These are phyloP conservation scores for Phytopythium aichiense DNA, from an alignment of 352 stramenopile species.

Conservation along the genomic window DNA sequence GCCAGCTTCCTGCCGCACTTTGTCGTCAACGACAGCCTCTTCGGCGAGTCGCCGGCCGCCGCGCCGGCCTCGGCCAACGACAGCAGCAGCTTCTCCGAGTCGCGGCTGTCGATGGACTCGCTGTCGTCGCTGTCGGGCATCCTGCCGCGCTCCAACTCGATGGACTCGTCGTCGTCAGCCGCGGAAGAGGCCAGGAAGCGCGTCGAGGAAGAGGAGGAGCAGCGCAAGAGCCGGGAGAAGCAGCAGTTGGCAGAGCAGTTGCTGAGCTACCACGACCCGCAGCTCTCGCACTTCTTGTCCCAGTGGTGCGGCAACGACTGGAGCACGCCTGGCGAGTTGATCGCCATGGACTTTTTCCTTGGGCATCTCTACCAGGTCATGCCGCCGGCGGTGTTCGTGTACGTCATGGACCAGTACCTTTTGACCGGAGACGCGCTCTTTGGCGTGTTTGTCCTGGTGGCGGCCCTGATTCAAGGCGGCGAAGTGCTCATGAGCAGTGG, in stretches of 20 bases:
- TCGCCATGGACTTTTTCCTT: constrained; percentile 54
- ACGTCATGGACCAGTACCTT: constrained; percentile 79
- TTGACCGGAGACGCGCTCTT: constrained; percentile 66
- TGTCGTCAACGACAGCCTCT: constrained; percentile 42
- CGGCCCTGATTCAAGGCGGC: constrained; percentile 40
- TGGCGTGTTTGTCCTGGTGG: constrained; percentile 66
- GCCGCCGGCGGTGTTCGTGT: constrained; percentile 49
- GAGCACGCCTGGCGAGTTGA: constrained; percentile 50
- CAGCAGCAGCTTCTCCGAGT: constrained; percentile 30
- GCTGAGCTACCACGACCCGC: constrained; percentile 69
- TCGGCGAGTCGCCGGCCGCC: constrained; percentile 14
- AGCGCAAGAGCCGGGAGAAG: constrained; percentile 32
- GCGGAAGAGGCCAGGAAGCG: constrained; percentile 22
- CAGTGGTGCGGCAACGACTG: constrained; percentile 74
- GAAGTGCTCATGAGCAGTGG: constrained; percentile 26
- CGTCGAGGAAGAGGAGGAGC: constrained; percentile 28
- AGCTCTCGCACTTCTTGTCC: constrained; percentile 56
- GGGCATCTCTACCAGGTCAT: constrained; percentile 68
- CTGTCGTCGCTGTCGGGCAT: constrained; percentile 8
- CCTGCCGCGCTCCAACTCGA: constrained; percentile 25
- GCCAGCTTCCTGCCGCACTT: constrained; percentile 69
- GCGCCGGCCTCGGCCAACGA: constrained; percentile 1
- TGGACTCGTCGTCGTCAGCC: constrained; percentile 33
- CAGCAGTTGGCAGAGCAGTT: constrained; percentile 71
- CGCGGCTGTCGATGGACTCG: constrained; percentile 6